Evolutionary conservation across 768 basidiomycete genomes (phyloP), one percentile per base, ranked within the genome.

Genomic region (Naganishia antarctica): DNA sequence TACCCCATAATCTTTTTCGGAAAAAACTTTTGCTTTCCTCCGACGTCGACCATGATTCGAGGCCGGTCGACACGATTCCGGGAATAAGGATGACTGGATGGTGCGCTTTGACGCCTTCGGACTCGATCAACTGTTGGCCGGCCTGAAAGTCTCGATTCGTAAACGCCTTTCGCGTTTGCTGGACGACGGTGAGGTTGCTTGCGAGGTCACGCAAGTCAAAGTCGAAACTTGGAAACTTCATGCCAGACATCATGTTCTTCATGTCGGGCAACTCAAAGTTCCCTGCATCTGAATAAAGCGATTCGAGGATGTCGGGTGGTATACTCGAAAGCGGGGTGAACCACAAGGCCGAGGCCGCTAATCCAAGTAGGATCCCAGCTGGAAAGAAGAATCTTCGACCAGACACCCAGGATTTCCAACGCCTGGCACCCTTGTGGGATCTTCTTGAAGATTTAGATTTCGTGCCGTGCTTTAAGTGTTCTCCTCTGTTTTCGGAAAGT

Each of bases 31-130:
- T 84, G 67, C 91, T 89, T 63, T 90, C 89, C 0, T 87, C 85
- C 5, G 84, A 81, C 0, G 94, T 94, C 4, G 89, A 87, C 94
- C 96, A 99, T 7, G 89, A 91, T 73, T 97, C 93, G 64, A 97
- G 79, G 4, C 88, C 87, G 84, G 91, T 93, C 0, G 90, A 91
- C 40, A 93, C 85, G 57, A 94, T 87, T 1, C 91, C 91, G 4
- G 92, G 91, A 26, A 93, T 83, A n/a, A 96, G 79, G 2, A 94
- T 82, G 13, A 93, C 83, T 0, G 92, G 91, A 74, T 89, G 81
- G 61, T 86, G 78, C 6, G 89, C 90, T 59, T 79, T 80, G 45
- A 76, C 53, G 4, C 75, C 78, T 53, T 73, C 67, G 29, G 70
- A 57, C 31, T 59, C 69, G 11, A 68, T 47, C 28, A 77, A 50